Base-by-base conservation (phyloP, 805 yeast species). In the Yamadazyma scolyti region DNA sequence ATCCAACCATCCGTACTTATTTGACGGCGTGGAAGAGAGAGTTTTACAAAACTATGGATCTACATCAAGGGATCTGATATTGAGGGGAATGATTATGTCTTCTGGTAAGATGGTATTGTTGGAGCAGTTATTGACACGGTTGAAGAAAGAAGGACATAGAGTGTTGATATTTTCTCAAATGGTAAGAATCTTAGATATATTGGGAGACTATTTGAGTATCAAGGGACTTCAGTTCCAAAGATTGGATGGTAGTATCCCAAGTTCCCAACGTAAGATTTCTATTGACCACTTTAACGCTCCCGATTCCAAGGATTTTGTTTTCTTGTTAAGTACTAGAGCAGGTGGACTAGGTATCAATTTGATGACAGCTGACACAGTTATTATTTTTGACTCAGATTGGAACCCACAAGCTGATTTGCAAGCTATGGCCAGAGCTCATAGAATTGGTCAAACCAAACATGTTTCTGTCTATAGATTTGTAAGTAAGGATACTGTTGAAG, bases 391-490 rank as follows among this genome's bases (percentile, higher is more conserved):
- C 60, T 86, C 96, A 4, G 98, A 93, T 64, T 93, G 98, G 98
- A 93, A 93, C 54, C 98, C 98, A 0, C 98, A 93, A 58, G 98
- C 98, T 0, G 98, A 93, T 71, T 68, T 93, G 49, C 98, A 93
- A 61, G 98, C 98, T 1, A 93, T 93, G 98, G 98, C 98, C 0
- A 79, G 98, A 61, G 98, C 98, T 3, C 99, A 93, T 63, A 80
- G 99, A 68, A 93, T 93, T 54, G 99, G 99, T n/a, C 99, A 93
- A 58, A 93, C 89, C 60, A 88, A 86, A 48, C 98, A 93, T 60
- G 99, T 93, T 21, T 86, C 87, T 79, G 97, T 93, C 11, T 93
- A 93, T 55, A 71, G 99, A 53, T 85, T 93, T 64, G 97, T 93
- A n/a, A 82, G 96, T 36, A 93, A 93, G 50, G 98, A 93, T 50